Conservation (phyloP, 257 asterid species). For the Primulina huaijiensis region DNA sequence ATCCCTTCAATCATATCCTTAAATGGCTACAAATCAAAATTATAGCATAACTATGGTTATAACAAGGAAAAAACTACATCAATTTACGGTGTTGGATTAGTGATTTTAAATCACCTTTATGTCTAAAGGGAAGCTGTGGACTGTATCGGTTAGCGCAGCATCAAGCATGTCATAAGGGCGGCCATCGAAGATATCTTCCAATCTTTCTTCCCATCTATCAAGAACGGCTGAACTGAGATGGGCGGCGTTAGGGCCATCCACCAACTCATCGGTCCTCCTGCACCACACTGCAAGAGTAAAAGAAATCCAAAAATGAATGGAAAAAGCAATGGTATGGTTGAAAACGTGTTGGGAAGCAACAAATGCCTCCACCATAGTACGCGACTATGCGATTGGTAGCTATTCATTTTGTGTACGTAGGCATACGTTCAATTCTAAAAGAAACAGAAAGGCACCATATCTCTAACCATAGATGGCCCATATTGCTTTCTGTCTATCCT, state of each 20-base stretch:
- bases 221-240: constrained; percentile 50
- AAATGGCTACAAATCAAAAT: constrained; percentile 48
- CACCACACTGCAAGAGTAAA: constrained; percentile 60
- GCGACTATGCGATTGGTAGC: too few species aligned
- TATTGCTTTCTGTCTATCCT: constrained; percentile 70
- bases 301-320: background rate
- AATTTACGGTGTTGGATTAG: too few species aligned
- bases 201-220: constrained; percentile 78
- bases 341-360: too few species aligned
- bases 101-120: constrained; percentile 45
- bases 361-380: too few species aligned
- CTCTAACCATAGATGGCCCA: constrained; percentile 81
- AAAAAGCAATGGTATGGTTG: too few species aligned
- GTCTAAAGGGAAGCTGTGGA: constrained; percentile 63
- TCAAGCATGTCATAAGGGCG: constrained; percentile 77
- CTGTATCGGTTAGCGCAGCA: constrained; percentile 74
- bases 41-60: background rate
- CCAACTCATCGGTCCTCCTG: constrained; percentile 82
- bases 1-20: constrained; percentile 90
- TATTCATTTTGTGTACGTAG: too few species aligned
- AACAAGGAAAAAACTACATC: background rate
- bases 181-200: constrained; percentile 60
- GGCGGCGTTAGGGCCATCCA: constrained; percentile 73
- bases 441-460: background rate
- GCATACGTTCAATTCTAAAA: background rate